These are phyloP conservation scores for Thuidium tamariscinum DNA, from an alignment of 225 moss, liverwort and hornwort genomes.

Conservation along the genomic window DNA sequence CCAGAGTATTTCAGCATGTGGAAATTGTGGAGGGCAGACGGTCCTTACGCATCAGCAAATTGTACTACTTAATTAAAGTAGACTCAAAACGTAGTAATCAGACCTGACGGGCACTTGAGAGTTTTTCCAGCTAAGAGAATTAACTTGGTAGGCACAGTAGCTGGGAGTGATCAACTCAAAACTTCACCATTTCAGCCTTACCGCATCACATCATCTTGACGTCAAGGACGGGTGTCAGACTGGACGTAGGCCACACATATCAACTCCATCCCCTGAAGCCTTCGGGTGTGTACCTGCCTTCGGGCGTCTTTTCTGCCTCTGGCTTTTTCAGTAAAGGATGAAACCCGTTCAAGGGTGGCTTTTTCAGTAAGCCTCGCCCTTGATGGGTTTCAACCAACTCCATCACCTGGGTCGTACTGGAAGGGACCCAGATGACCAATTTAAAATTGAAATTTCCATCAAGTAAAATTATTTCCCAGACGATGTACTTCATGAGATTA, in stretches of 20 bases:
- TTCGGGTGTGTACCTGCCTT: no score
- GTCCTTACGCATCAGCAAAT: neutral
- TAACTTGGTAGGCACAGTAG: slow-evolving; percentile 2
- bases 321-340: no score
- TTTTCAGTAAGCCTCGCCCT: no score
- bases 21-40: neutral
- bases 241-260: slow-evolving; percentile 1
- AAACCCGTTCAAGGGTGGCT: no score
- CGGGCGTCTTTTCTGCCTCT: no score
- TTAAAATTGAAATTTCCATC: neutral
- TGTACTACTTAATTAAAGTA: neutral
- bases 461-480: neutral
- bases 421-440: neutral
- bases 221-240: slow-evolving; percentile 20
- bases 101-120: slow-evolving; percentile 24
- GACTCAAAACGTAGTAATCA: slow-evolving; percentile 11
- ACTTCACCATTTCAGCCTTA: neutral
- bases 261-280: no score
- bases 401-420: neutral
- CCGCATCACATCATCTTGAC: slow-evolving; percentile 10
- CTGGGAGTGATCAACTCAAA: slow-evolving; percentile 11
- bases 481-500: neutral
- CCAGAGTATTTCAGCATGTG: neutral
- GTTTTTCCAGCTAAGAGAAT: slow-evolving; percentile 13
- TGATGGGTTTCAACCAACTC: no score